Base-by-base conservation (phyloP, 2,329 filamentous ascomycete genomes). In the Aaosphaeria arxii region DNA sequence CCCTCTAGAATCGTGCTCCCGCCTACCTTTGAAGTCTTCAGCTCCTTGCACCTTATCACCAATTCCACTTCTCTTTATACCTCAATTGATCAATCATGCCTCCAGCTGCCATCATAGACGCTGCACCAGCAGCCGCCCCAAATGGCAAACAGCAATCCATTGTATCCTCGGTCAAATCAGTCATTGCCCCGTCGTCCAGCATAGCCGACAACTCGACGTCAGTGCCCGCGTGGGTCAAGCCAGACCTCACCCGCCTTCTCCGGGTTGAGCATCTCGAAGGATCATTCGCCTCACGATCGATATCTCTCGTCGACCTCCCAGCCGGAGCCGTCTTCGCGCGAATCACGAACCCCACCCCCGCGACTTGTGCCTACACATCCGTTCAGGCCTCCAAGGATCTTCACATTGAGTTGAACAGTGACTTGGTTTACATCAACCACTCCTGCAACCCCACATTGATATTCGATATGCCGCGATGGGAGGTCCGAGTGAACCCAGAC, bases 351-450 rank as follows among this genome's bases (percentile, higher is more conserved):
- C 71, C 75, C 11, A 77, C 73, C 1, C 71, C 75, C 2, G 67
- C 71, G 6, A 64, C 59, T 4, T 72, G 74, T 30, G 74, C 75
- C 30, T 82, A 79, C 69, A 74, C 73, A 2, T 77, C 74, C 3
- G 80, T 83, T 2, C 79, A 83, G 55, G 75, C 74, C 1, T 72
- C 71, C 1, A 62, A 62, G 24, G 69, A 72, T 46, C 67, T 71
- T 1, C 79, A 83, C 62, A 78, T 82, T 55, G 79, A 82, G 55
- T 72, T 82, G 5, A 81, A 81, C 64, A 77, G 72, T 49, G 80
- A 81, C 54, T 68, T 83, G 7, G 74, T 82, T 28, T 83, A 74
- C 64, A 74, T 78, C 68, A 83, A 83, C 66, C 80, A 83, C 64
- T 78, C 74, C 2, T 83, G 78, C 62, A 63, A 60, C 7, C 80